Percentiles rank a stretch among this genome's conserved stretches.
phyloP scores from a whole-genome alignment of 2,329 filamentous ascomycete genomes.

The Penicillium thymicola region DNA sequence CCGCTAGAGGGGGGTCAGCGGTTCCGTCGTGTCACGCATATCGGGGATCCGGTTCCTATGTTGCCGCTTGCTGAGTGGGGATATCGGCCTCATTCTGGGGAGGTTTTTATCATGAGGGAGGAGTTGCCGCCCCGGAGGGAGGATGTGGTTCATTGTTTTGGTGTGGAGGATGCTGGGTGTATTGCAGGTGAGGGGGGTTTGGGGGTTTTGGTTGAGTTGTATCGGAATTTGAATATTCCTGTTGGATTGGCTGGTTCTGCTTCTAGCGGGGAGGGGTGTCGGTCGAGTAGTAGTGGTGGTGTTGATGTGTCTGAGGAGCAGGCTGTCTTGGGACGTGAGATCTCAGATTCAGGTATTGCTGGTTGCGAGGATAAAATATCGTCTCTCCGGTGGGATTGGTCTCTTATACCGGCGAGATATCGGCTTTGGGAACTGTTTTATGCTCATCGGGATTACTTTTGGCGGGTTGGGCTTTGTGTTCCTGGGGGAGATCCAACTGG shows the following conservation, averaged over 20 bases:
- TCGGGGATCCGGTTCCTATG: conserved; percentile 81
- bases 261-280: conserved; percentile 1
- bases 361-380: conserved; percentile 15
- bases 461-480: conserved; percentile 84
- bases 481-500: conserved; percentile 60
- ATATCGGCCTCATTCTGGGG: conserved; percentile 77
- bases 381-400: conserved; percentile 18
- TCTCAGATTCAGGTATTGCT: not conserved
- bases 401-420: conserved; percentile 50
- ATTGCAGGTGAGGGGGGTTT: conserved; percentile 57
- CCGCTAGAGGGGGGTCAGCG: not conserved
- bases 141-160: conserved; percentile 70
- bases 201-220: conserved; percentile 4
- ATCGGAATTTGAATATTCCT: conserved; percentile 9
- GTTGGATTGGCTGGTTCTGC: not conserved
- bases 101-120: conserved; percentile 76
- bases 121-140: conserved; percentile 63
- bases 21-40: conserved; percentile 81
- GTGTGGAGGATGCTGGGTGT: conserved; percentile 68
- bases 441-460: conserved; percentile 95
- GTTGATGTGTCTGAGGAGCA: conserved; percentile 3
- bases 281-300: not conserved
- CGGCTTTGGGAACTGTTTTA: conserved; percentile 92
- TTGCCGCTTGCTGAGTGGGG: conserved; percentile 86
- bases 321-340: conserved; percentile 26